Evolutionary conservation across 768 basidiomycete species (phyloP), one percentile per base, ranked within the genome.

Genomic region (Suillus subluteus): DNA sequence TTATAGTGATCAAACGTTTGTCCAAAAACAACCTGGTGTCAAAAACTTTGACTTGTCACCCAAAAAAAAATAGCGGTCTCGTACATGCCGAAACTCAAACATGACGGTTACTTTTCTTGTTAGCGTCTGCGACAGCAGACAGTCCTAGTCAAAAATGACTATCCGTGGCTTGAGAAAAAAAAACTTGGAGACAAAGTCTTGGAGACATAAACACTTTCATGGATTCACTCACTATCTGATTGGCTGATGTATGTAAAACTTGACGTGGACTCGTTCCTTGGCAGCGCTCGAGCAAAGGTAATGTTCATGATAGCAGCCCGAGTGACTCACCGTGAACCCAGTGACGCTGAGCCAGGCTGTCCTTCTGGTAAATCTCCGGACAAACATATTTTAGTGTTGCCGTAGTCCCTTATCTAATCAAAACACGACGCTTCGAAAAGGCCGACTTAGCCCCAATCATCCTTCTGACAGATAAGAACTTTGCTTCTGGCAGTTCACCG

Each of bases 371-470:
- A 15, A 52, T 26, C 48, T 54, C 26, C 30, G 52, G 52, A 54
- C 26, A 9, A 32, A 54, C 30, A 21, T 30, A 30, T 46, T 35
- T 3, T 32, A 55, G 32, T 55, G 9, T 32, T 18, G 54, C 54
- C 54, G 55, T 56, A 13, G 58, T 41, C 6, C 12, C 41, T 69
- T 70, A 72, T 77, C 72, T 37, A 64, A 67, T 69, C 58, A 61
- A 41, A 52, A 71, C 56, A 35, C n/a, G 62, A 61, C 40, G 59
- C 26, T 61, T 43, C 59, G 18, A 32, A 43, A 61, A 21, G 26
- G 43, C 67, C 74, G 74, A 74, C 66, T 72, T 75, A 75, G 64
- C 32, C 35, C 75, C 74, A 46, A 32, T 21, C 6, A 44, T 21
- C 21, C 59, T 32, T 18, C 41, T 43, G 41, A 63, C 23, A 32